These are phyloP conservation scores for Secale cereale DNA, from an alignment of 176 grass and related monocot species.

Conservation along the genomic window DNA sequence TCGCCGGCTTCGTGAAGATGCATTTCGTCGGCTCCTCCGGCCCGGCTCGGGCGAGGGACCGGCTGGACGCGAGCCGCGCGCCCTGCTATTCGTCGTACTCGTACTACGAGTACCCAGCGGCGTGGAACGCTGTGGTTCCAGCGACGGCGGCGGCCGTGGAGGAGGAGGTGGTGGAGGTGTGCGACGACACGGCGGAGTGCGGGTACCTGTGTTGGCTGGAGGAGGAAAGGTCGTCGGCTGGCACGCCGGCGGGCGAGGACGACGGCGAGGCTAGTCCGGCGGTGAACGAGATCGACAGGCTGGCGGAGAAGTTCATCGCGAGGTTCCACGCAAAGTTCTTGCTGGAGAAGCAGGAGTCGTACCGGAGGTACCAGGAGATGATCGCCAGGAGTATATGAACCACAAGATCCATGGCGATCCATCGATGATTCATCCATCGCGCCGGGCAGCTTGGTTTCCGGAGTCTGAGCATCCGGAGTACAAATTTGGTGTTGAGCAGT, in stretches of 20 bases:
- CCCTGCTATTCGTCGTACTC: not conserved
- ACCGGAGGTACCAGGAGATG: constrained; percentile 84
- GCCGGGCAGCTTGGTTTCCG: no score
- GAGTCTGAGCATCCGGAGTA: not conserved
- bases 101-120: not conserved
- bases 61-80: not conserved
- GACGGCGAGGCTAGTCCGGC: not conserved
- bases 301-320: constrained; percentile 79
- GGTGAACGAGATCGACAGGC: constrained; percentile 67
- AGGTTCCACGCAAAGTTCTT: constrained; percentile 76
- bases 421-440: not conserved
- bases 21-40: constrained; percentile 9
- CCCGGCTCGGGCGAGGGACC: not conserved
- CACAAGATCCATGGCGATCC: not conserved
- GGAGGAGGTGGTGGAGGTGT: not conserved
- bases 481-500: not conserved
- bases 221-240: constrained; percentile 17
- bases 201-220: constrained; percentile 59
- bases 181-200: constrained; percentile 22
- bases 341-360: constrained; percentile 95
- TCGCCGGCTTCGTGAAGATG: constrained; percentile 17
- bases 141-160: not conserved
- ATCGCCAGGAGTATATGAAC: constrained; percentile 57
- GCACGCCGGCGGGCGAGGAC: not conserved
- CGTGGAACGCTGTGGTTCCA: constrained; percentile 24